Base-by-base conservation (phyloP, 306 rosid genomes). In the Ceratonia siliqua region DNA sequence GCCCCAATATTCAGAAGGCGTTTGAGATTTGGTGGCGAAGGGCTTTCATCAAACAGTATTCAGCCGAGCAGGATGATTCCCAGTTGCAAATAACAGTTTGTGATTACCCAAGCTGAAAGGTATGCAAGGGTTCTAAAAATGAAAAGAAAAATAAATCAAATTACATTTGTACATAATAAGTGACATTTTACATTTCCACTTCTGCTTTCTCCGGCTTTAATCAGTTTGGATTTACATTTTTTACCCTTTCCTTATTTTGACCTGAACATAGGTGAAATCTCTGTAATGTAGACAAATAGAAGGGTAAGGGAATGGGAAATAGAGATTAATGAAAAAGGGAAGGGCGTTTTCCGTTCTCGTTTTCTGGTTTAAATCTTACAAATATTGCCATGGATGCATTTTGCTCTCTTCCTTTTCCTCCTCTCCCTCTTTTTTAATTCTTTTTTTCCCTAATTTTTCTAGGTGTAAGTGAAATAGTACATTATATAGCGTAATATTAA, bases 21-120 rank as follows among this genome's bases (percentile, higher is more conserved):
- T 92, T 92, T 74, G 98, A 92, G 82, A 84, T 90, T 81, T 92
- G 98, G 98, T 92, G 98, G 98, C 89, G 96, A 89, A 85, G 98
- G 73, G 84, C 96, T 61, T 92, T 92, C 86, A 73, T 87, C 73
- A 89, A 79, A 82, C 89, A 88, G 56, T 81, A 79, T 62, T 82
- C 85, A 18, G 30, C 87, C 0, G 95, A 85, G 43, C 79, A 79
- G 65, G 91, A 87, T 71, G 72, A 73, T 82, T 75, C 94, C 18
- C 92, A 86, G 81, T 68, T 92, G 83, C 95, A 90, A 78, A 90
- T 92, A 57, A 74, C 94, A 8, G 73, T 89, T 1, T 79, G 84
- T 48, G 92, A 90, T 74, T 80, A 85, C 82, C 81, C 85, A 9
- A 81, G 73, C 80, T 92, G 85, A 90, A 72, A 73, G 65, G 50